These are phyloP conservation scores for Didymella lethalis DNA, from an alignment of 2,329 filamentous ascomycete genomes.

Conservation along the genomic window DNA sequence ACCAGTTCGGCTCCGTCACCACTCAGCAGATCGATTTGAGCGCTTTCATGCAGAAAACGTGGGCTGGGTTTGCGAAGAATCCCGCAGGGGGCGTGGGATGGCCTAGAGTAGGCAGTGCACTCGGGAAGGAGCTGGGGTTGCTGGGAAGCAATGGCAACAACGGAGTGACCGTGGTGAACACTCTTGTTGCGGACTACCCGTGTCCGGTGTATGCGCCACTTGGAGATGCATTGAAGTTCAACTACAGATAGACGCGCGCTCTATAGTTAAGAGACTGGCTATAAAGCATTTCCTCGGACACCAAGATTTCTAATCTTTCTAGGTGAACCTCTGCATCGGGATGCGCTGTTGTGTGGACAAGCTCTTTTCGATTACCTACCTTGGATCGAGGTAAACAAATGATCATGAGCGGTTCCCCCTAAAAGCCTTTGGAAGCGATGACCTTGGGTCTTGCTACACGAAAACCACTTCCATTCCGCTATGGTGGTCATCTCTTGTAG, in stretches of 20 bases:
- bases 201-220: slow-evolving; percentile 17
- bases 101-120: slow-evolving; percentile 14
- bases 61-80: slow-evolving; percentile 36
- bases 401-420: too few relatives aligned
- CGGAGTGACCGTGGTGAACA: slow-evolving; percentile 16
- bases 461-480: too few relatives aligned
- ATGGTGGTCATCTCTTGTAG: too few relatives aligned
- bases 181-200: slow-evolving; percentile 19
- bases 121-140: slow-evolving; percentile 20
- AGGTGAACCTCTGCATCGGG: too few relatives aligned
- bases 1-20: slow-evolving; percentile 22
- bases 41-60: slow-evolving; percentile 31
- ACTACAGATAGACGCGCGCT: background rate
- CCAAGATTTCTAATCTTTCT: too few relatives aligned
- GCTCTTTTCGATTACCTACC: too few relatives aligned
- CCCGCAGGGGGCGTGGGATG: slow-evolving; percentile 24
- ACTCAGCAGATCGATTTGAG: slow-evolving; percentile 29
- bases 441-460: too few relatives aligned
- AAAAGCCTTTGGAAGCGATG: too few relatives aligned
- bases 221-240: slow-evolving; percentile 18
- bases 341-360: too few relatives aligned
- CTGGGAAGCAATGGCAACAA: slow-evolving; percentile 16
- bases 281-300: too few relatives aligned
- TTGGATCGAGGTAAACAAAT: too few relatives aligned
- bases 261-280: too few relatives aligned